phyloP scores from a whole-genome alignment of 2,329 filamentous ascomycete genomes.

The Aspergillus fischeri region DNA sequence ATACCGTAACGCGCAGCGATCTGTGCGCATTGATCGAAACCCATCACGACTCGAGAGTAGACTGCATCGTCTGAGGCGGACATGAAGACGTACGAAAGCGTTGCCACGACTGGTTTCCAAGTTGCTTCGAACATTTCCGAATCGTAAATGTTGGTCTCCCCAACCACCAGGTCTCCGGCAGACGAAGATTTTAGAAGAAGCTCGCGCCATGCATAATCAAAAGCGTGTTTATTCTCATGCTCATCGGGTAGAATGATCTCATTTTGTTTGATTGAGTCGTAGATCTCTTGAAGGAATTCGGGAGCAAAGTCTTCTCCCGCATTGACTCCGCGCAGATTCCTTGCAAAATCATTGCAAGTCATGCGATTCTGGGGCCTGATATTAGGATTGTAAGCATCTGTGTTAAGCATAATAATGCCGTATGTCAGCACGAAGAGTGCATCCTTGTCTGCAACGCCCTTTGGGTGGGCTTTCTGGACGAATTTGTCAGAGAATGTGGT shows the following conservation, averaged over 20 bases:
- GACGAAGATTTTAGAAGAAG: conserved; percentile 78
- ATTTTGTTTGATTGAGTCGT: conserved; percentile 82
- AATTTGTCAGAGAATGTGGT: conserved; percentile 85
- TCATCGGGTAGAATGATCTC: conserved; percentile 97
- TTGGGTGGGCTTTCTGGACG: conserved; percentile 63
- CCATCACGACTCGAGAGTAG: conserved; percentile 86
- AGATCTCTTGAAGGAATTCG: conserved; percentile 82
- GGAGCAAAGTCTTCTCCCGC: conserved; percentile 75
- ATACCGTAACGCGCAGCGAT: conserved; percentile 83
- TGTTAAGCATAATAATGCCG: conserved; percentile 96
- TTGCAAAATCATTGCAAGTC: conserved; percentile 75
- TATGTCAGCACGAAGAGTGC: conserved; percentile 88
- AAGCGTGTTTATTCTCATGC: conserved; percentile 93
- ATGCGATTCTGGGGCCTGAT: conserved; percentile 72
- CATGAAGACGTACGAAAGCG: conserved; percentile 97
- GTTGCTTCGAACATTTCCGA: conserved; percentile 96
- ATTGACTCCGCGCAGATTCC: conserved; percentile 89
- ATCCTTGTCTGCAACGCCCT: conserved; percentile 78
- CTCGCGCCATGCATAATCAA: conserved; percentile 97
- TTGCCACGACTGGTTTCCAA: conserved; percentile 92
- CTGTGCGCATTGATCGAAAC: conserved; percentile 92
- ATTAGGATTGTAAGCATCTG: conserved; percentile 94
- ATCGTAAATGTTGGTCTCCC: conserved; percentile 91
- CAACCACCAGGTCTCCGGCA: conserved; percentile 68
- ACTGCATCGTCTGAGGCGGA: conserved; percentile 96